Evolutionary conservation across 768 basidiomycete genomes (phyloP).

Genomic region (Mycena kentingensis): DNA sequence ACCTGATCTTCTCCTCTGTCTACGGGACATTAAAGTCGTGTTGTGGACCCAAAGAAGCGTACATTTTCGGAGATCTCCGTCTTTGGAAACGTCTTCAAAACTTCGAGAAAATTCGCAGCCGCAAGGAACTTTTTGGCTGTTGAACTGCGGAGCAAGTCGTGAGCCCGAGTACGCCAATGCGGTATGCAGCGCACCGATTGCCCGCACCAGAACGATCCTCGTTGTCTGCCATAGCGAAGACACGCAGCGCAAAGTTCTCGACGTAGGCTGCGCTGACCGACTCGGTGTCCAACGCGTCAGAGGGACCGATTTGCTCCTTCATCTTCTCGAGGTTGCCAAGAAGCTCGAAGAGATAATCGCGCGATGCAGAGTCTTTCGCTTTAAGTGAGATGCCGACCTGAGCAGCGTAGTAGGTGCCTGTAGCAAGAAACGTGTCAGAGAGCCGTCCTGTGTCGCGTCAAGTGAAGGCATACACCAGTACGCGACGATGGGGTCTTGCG

Average conservation of each 20-base stretch:
- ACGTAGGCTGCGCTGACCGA: constrained; percentile 84
- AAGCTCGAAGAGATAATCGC: constrained; percentile 70
- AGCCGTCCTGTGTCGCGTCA: too few relatives aligned
- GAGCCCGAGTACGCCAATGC: constrained; percentile 5
- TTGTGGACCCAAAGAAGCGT: constrained; percentile 26
- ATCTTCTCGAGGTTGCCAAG: constrained; percentile 78
- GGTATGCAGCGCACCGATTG: constrained; percentile 57
- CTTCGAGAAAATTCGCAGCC: constrained; percentile 91
- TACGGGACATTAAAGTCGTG: constrained; percentile 33
- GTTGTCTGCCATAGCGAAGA: constrained; percentile 89
- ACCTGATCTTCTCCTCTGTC: constrained; percentile 87
- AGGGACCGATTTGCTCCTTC: constrained; percentile 72
- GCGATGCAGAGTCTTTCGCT: constrained; percentile 61
- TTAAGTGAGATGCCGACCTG: constrained; percentile 82
- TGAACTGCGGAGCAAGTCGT: constrained; percentile 46
- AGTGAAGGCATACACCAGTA: constrained; percentile 89
- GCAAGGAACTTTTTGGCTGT: constrained; percentile 96
- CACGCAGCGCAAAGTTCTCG: constrained; percentile 90
- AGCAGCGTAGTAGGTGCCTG: constrained; percentile 90
- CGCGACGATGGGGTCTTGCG: constrained; percentile 81
- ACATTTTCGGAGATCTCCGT: constrained; percentile 60
- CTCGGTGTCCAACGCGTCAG: constrained; percentile 84
- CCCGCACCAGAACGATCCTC: constrained; percentile 82
- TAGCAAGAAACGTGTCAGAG: too few relatives aligned
- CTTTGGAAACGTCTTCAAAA: constrained; percentile 76